phyloP scores from a whole-genome alignment of 169 alveolate genomes.

The Eimeria tenella region DNA sequence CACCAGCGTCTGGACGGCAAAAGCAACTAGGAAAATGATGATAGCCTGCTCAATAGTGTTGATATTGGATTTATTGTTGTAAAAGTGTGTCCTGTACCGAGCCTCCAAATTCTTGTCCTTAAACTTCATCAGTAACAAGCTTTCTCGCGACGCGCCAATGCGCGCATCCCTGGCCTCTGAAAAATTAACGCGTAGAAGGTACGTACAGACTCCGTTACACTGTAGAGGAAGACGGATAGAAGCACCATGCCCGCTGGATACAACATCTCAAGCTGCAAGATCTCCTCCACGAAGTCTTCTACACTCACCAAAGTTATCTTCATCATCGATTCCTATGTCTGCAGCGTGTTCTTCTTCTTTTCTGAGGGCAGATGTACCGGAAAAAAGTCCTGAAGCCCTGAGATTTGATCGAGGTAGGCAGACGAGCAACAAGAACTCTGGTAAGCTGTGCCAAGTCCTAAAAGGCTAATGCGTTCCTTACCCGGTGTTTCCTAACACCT shows the following conservation, averaged over 20 bases:
- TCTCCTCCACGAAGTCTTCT: background rate
- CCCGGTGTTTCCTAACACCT: conserved; percentile 9
- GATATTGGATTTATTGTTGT: conserved; percentile 89
- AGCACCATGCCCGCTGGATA: background rate
- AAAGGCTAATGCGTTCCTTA: background rate
- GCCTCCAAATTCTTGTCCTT: conserved; percentile 91
- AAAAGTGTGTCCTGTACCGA: conserved; percentile 89
- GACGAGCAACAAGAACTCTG: background rate
- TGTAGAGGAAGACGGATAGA: background rate
- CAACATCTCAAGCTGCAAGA: background rate
- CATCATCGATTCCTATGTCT: background rate
- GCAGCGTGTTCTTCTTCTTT: background rate
- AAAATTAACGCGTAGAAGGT: background rate
- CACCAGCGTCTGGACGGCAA: conserved; percentile 89
- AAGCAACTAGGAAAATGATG: conserved; percentile 89
- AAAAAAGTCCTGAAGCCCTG: background rate
- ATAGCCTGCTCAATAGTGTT: conserved; percentile 92
- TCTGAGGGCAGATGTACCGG: background rate
- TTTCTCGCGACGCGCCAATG: conserved; percentile 69
- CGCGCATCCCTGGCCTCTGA: conserved; percentile 62
- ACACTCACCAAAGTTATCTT: conserved; percentile 21
- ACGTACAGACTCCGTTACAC: background rate
- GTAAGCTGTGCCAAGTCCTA: too few relatives aligned
- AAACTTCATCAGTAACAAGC: conserved; percentile 87
- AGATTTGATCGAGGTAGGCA: background rate